Percentiles rank a stretch among this genome's conserved stretches.
phyloP scores from a whole-genome alignment of 2,329 filamentous ascomycete genomes.

The Alternaria sp. region DNA sequence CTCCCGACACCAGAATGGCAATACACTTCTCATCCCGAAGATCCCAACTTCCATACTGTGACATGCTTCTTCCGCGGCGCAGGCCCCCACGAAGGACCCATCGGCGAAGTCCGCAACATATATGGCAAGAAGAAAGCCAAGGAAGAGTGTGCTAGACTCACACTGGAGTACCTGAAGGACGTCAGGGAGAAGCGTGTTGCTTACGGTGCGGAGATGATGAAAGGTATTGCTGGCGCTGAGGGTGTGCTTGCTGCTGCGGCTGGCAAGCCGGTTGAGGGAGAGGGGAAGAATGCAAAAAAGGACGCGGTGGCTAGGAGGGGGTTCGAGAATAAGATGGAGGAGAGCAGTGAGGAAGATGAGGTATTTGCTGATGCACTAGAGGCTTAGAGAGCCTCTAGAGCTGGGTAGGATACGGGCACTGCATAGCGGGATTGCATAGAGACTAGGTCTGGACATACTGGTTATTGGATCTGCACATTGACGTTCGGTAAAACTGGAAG shows the following conservation, averaged over 20 bases:
- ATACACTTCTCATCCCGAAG: conserved; percentile 13
- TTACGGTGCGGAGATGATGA: conserved; percentile 28
- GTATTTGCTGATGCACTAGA: conserved; percentile 5
- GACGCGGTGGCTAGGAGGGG: background rate
- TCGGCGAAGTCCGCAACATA: conserved; percentile 55
- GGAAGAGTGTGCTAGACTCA: conserved; percentile 57
- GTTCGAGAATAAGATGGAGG: background rate
- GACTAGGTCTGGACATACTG: background rate
- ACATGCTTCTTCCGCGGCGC: conserved; percentile 46
- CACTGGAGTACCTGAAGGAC: conserved; percentile 51
- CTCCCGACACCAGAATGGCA: conserved; percentile 35
- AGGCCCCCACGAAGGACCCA: conserved; percentile 34
- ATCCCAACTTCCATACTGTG: conserved; percentile 47
- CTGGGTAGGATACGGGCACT: too few relatives aligned
- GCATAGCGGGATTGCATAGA: too few relatives aligned
- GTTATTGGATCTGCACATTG: too few relatives aligned
- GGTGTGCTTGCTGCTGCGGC: background rate
- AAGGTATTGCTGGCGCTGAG: conserved; percentile 14
- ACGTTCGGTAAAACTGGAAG: background rate
- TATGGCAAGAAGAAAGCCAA: conserved; percentile 61
- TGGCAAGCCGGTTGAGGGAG: conserved; percentile 1
- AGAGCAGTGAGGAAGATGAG: conserved; percentile 1
- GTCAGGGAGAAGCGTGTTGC: conserved; percentile 39
- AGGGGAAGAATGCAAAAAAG: background rate
- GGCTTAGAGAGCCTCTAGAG: background rate